Evolutionary conservation across 2,329 filamentous ascomycete genomes (phyloP).

Genomic region (Ilyonectria sp.): DNA sequence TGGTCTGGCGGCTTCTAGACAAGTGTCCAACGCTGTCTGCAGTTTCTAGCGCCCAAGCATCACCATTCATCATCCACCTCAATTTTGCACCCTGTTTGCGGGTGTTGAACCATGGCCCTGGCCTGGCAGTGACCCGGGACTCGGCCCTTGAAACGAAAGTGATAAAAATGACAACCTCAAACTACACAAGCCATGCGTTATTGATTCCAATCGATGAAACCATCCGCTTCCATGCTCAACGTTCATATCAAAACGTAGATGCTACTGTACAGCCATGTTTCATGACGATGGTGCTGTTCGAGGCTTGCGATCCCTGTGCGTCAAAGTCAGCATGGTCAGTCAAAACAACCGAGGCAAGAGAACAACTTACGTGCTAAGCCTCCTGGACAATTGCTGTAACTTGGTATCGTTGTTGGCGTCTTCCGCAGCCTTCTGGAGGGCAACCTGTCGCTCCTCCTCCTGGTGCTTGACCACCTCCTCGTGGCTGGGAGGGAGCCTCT

Average conservation of each 20-base stretch:
- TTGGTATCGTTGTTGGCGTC: constrained; percentile 95
- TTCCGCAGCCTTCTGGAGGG: constrained; percentile 86
- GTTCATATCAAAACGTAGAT: constrained; percentile 43
- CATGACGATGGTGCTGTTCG: constrained; percentile 44
- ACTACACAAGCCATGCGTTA: constrained; percentile 38
- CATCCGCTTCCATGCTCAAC: constrained; percentile 38
- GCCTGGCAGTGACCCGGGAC: constrained; percentile 30
- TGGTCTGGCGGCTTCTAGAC: constrained; percentile 42
- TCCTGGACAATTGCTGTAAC: constrained; percentile 87
- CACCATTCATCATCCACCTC: constrained; percentile 38
- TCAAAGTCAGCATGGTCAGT: constrained; percentile 21
- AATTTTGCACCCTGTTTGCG: constrained; percentile 37
- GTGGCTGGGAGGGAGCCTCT: constrained; percentile 90
- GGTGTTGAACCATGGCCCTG: constrained; percentile 26
- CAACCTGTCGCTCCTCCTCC: constrained; percentile 84
- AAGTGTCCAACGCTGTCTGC: constrained; percentile 41
- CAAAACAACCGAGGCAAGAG: background rate
- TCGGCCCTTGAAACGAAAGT: constrained; percentile 40
- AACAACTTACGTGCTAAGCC: constrained; percentile 88
- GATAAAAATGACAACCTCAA: constrained; percentile 37
- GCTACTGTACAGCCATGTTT: constrained; percentile 47
- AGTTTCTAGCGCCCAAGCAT: constrained; percentile 43
- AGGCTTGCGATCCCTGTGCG: constrained; percentile 48
- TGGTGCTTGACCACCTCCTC: constrained; percentile 91
- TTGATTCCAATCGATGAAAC: constrained; percentile 29